phyloP scores from a whole-genome alignment of 257 asterid species.

The Ligustrum vulgare region DNA sequence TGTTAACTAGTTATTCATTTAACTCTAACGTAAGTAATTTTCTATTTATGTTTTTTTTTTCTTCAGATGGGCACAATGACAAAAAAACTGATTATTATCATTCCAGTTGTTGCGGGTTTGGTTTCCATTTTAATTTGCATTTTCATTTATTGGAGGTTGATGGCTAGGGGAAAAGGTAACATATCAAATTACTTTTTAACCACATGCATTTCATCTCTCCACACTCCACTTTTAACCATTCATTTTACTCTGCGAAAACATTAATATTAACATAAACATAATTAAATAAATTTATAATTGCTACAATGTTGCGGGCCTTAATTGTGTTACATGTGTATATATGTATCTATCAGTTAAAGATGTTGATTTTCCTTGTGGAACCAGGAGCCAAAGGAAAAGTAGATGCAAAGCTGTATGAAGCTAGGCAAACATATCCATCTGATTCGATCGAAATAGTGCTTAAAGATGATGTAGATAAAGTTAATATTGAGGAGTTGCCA shows the following conservation, averaged over 20 bases:
- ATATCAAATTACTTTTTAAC: no score
- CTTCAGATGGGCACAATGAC: conserved; percentile 35
- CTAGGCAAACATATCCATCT: conserved; percentile 24
- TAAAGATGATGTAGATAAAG: conserved; percentile 32
- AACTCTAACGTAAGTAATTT: neutral
- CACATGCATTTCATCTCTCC: no score
- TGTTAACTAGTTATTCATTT: neutral
- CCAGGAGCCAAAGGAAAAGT: conserved; percentile 21
- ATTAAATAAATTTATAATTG: no score
- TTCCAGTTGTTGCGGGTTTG: conserved; percentile 37
- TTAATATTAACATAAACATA: no score
- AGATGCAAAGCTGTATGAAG: conserved; percentile 23
- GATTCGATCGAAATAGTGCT: conserved; percentile 30
- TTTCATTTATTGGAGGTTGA: conserved; percentile 39
- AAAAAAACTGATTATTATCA: conserved; percentile 36
- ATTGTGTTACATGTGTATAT: no score
- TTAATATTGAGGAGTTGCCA: conserved; percentile 48
- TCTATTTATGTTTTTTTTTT: neutral
- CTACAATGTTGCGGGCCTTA: no score
- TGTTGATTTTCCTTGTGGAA: neutral
- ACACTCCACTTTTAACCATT: no score
- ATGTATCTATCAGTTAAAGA: no score
- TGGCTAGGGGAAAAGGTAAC: conserved; percentile 44
- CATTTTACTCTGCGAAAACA: no score
- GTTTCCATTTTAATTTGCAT: conserved; percentile 21